These are phyloP conservation scores for Adiantum capillusveneris DNA, from an alignment of 75 land plant genomes.

Conservation along the genomic window DNA sequence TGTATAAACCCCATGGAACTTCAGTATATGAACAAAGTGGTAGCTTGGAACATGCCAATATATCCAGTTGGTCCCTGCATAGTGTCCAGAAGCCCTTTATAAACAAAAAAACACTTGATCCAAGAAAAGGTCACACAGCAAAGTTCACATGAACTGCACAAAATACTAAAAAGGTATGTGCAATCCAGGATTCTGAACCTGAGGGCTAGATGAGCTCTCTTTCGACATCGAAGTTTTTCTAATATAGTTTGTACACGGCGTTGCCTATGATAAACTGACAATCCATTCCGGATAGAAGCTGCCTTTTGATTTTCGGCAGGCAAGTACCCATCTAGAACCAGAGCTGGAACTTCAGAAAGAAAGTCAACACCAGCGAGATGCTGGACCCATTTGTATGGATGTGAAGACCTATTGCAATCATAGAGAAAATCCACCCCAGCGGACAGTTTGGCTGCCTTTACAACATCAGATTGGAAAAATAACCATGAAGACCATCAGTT, in stretches of 20 bases:
- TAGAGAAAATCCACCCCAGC: slow-evolving; percentile 40
- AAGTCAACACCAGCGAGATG: slow-evolving; percentile 95
- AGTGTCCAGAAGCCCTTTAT: slow-evolving; percentile 11
- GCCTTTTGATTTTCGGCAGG: slow-evolving; percentile 23
- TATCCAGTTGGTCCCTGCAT: slow-evolving; percentile 83
- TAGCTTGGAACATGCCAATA: slow-evolving; percentile 48
- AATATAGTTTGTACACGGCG: slow-evolving; percentile 75
- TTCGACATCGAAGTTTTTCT: slow-evolving; percentile 64
- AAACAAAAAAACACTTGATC: not conserved
- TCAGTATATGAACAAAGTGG: slow-evolving; percentile 47
- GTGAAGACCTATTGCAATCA: slow-evolving; percentile 46
- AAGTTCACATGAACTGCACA: not conserved
- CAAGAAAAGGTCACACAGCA: not conserved
- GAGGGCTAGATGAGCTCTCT: slow-evolving; percentile 84
- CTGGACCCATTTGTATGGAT: slow-evolving; percentile 95
- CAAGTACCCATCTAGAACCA: slow-evolving; percentile 23
- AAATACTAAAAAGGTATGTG: too few relatives aligned
- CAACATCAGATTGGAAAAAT: not conserved
- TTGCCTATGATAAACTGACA: slow-evolving; percentile 65
- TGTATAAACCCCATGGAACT: slow-evolving; percentile 68
- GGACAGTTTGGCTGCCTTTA: slow-evolving; percentile 67
- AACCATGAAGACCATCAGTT: too few relatives aligned
- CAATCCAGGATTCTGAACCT: slow-evolving; percentile 84
- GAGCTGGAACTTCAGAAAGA: slow-evolving; percentile 71
- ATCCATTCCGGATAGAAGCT: slow-evolving; percentile 44